phyloP scores from a whole-genome alignment of 2,329 filamentous ascomycete genomes.

The Aspergillus awamori region DNA sequence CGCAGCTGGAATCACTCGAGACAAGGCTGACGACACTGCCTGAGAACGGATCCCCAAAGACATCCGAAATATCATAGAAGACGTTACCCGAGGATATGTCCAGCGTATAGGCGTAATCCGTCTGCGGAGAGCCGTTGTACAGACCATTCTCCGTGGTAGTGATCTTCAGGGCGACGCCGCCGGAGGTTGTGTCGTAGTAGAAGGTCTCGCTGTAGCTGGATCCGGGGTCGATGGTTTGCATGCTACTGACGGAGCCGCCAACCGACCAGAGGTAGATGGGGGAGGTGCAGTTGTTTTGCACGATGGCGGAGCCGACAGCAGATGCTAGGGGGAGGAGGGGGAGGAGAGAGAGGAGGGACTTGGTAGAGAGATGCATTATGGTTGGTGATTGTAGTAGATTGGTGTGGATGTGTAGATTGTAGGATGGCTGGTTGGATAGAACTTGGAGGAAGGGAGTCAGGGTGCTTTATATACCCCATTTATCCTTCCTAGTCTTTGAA shows the following conservation, averaged over 20 bases:
- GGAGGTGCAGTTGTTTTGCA: conserved; percentile 42
- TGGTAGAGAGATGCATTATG: conserved; percentile 39
- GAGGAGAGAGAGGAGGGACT: conserved; percentile 32
- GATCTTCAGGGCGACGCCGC: conserved; percentile 50
- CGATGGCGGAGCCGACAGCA: conserved; percentile 42
- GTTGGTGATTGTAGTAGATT: background rate
- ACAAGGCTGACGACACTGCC: conserved; percentile 30
- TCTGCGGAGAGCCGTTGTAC: conserved; percentile 41
- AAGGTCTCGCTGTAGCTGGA: conserved; percentile 40
- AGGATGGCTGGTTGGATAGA: background rate
- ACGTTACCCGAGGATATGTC: conserved; percentile 32
- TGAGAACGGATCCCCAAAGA: conserved; percentile 47
- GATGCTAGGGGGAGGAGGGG: conserved; percentile 36
- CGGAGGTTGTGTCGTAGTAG: conserved; percentile 39
- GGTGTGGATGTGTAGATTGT: background rate
- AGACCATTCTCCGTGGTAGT: conserved; percentile 40
- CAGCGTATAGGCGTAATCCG: conserved; percentile 47
- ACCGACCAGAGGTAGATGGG: conserved; percentile 46
- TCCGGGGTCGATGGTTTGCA: conserved; percentile 36
- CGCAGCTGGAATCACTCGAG: conserved; percentile 29
- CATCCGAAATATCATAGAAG: conserved; percentile 49
- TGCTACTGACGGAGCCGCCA: conserved; percentile 35
- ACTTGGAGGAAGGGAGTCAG: background rate
- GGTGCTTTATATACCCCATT: no score
- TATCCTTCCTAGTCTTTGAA: no score